Evolutionary conservation across 1,284 basidiomycete genomes (phyloP).

Genomic region (Trichosporon ovoides): DNA sequence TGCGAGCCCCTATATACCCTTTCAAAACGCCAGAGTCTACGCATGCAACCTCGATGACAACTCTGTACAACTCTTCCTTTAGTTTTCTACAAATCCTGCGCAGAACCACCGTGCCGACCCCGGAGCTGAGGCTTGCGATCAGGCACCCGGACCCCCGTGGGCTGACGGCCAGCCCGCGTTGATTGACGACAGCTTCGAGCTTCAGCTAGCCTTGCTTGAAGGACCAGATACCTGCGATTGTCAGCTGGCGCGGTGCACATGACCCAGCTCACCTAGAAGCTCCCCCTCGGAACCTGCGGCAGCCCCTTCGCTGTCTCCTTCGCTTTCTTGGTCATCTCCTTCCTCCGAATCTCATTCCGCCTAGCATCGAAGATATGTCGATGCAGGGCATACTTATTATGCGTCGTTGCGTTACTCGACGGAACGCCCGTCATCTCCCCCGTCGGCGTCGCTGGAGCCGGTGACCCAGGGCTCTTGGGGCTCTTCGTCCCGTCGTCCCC

Average conservation of each 20-base stretch:
- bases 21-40: not conserved
- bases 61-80: not conserved
- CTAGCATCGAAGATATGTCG: constrained; percentile 44
- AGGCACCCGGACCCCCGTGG: too few relatives aligned
- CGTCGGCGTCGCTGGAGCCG: not conserved
- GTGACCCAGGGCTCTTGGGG: not conserved
- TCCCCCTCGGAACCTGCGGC: constrained; percentile 26
- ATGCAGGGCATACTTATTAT: constrained; percentile 45
- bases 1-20: not conserved
- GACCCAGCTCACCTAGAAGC: constrained; percentile 16
- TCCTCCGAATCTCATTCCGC: constrained; percentile 31
- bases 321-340: constrained; percentile 40
- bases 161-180: too few relatives aligned
- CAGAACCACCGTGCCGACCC: too few relatives aligned
- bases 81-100: too few relatives aligned
- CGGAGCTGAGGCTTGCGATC: too few relatives aligned
- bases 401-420: constrained; percentile 24
- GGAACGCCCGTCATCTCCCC: constrained; percentile 15
- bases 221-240: too few relatives aligned
- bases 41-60: not conserved
- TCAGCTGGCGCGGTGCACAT: too few relatives aligned
- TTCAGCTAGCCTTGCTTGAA: too few relatives aligned
- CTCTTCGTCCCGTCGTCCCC: constrained; percentile 5
- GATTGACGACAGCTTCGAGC: too few relatives aligned
- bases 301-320: constrained; percentile 41